These are phyloP conservation scores for Phialophora chinensis DNA, from an alignment of 2,329 filamentous ascomycete species.

Conservation along the genomic window DNA sequence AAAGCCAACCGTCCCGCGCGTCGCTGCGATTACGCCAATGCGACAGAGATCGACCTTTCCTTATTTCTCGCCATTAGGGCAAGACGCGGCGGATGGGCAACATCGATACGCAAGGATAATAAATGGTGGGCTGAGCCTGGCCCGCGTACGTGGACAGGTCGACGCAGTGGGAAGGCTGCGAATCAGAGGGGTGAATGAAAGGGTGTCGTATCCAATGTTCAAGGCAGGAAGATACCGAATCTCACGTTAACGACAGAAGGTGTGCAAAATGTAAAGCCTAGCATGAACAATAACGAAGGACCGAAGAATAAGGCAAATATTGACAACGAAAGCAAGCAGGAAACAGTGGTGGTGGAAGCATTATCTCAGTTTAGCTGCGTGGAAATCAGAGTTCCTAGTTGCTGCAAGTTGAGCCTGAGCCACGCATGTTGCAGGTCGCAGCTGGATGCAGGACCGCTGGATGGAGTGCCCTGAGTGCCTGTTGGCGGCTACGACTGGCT, in stretches of 20 bases:
- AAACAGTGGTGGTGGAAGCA: neutral
- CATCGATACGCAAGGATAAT: conserved; percentile 15
- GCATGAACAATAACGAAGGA: conserved; percentile 25
- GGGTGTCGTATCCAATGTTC: neutral
- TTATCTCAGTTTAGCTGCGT: conserved; percentile 1
- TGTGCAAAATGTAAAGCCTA: neutral
- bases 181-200: neutral
- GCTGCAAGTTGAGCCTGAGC: neutral
- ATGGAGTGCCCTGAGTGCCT: neutral
- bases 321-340: conserved; percentile 7
- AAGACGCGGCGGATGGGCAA: neutral
- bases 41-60: conserved; percentile 9
- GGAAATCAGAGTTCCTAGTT: conserved; percentile 6
- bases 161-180: conserved; percentile 8
- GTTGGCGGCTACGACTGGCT: neutral
- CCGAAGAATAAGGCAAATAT: conserved; percentile 2
- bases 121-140: conserved; percentile 4
- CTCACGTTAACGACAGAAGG: conserved; percentile 1
- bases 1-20: neutral
- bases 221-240: neutral
- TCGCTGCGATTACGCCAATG: conserved; percentile 21
- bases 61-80: conserved; percentile 27
- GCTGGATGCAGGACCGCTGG: neutral
- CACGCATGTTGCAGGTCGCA: neutral
- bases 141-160: conserved; percentile 17